These are phyloP conservation scores for Gaillardinia entomophila DNA, from an alignment of 805 yeast species.

Conservation along the genomic window DNA sequence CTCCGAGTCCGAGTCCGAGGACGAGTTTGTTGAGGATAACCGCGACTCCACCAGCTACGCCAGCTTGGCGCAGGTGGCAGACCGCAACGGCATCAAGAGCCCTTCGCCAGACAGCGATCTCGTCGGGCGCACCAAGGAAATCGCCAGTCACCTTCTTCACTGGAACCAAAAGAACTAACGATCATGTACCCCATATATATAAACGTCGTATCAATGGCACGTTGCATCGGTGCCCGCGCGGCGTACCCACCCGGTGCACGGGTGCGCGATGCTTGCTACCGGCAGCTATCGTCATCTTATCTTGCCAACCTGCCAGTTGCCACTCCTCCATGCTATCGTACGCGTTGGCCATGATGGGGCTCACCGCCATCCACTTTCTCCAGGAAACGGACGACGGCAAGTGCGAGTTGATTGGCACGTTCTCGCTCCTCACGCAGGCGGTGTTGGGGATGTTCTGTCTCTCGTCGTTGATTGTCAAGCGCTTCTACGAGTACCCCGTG, in stretches of 20 bases:
- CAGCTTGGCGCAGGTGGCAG: constrained; percentile 48
- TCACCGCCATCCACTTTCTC: background rate
- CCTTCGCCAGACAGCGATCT: constrained; percentile 21
- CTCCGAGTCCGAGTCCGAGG: constrained; percentile 31
- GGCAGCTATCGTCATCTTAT: too few species aligned
- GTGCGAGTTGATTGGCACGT: constrained; percentile 67
- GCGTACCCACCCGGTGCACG: too few species aligned
- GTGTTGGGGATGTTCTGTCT: constrained; percentile 73
- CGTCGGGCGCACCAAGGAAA: constrained; percentile 32
- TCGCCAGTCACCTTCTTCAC: constrained; percentile 29
- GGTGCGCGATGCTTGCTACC: too few species aligned
- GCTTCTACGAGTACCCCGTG: constrained; percentile 72
- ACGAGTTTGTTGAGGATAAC: constrained; percentile 20
- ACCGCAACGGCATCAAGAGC: constrained; percentile 29
- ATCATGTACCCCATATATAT: too few species aligned
- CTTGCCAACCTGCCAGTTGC: too few species aligned
- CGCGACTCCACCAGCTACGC: constrained; percentile 27
- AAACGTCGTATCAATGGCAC: too few species aligned
- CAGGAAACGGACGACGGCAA: constrained; percentile 25
- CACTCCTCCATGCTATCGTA: too few species aligned
- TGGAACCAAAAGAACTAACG: too few species aligned
- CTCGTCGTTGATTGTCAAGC: constrained; percentile 64
- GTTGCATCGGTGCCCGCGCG: too few species aligned
- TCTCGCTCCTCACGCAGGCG: constrained; percentile 73
- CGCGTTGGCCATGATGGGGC: too few species aligned